Evolutionary conservation across 2,329 filamentous ascomycete species (phyloP).

Genomic region (Cytospora piceicola): DNA sequence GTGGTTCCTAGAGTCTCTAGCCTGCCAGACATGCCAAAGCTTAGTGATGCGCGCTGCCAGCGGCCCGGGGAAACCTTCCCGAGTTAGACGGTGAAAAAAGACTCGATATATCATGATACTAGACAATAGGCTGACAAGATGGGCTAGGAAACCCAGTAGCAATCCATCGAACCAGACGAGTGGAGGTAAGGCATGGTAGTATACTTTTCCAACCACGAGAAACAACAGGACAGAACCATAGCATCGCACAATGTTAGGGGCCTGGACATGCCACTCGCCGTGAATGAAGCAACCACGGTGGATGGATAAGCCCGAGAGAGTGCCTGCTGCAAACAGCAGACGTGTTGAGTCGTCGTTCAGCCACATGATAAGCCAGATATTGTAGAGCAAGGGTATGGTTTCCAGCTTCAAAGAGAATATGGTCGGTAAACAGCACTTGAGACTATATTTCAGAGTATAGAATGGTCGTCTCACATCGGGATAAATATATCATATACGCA

Average conservation of each 20-base stretch:
- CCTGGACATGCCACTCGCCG: constrained; percentile 6
- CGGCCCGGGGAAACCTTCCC: background rate
- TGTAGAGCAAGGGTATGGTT: no score
- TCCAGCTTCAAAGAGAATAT: no score
- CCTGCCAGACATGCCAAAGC: background rate
- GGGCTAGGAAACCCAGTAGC: background rate
- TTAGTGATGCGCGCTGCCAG: background rate
- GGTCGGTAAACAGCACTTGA: no score
- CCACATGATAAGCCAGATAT: no score
- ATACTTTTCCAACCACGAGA: background rate
- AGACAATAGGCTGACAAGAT: background rate
- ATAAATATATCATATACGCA: no score
- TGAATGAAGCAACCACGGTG: constrained; percentile 1
- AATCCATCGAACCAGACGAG: background rate
- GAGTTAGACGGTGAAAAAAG: background rate
- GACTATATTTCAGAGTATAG: no score
- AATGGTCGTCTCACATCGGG: no score
- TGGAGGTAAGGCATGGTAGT: background rate
- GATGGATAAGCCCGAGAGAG: background rate
- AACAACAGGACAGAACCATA: background rate
- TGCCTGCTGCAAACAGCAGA: no score
- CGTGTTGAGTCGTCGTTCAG: no score
- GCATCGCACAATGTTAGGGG: background rate
- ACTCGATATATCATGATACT: constrained; percentile 3
- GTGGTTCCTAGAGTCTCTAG: background rate